A percentile compares a stretch with the other conserved stretches of the same genome.
Evolutionary conservation across 805 yeast species (phyloP).

Genomic region (Kodamaea laetipori): DNA sequence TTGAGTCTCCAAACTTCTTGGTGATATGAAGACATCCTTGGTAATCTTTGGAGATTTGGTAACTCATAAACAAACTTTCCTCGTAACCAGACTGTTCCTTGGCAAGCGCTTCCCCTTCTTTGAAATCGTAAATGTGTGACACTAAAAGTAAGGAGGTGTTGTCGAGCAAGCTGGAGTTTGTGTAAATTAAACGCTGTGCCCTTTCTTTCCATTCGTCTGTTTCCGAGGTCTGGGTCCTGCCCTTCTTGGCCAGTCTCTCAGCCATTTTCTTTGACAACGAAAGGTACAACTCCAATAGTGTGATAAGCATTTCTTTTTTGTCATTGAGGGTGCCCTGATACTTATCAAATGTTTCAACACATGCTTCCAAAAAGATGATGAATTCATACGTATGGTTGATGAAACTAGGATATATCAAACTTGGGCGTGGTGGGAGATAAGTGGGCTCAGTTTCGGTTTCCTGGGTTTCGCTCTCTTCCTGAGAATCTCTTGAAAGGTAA

Average conservation of each 20-base stretch:
- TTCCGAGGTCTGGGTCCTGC: conserved; percentile 17
- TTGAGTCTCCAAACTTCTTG: conserved; percentile 58
- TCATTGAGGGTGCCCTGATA: conserved; percentile 74
- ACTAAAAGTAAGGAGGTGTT: conserved; percentile 55
- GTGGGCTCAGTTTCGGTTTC: conserved; percentile 49
- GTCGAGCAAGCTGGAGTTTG: conserved; percentile 54
- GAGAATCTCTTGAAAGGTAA: conserved; percentile 27
- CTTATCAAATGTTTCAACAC: conserved; percentile 72
- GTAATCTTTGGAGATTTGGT: conserved; percentile 60
- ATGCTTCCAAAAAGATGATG: conserved; percentile 90
- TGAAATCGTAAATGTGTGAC: conserved; percentile 58
- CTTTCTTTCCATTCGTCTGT: conserved; percentile 61
- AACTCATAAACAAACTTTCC: conserved; percentile 66
- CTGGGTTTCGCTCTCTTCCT: conserved; percentile 16
- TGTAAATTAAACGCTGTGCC: conserved; percentile 55
- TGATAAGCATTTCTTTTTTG: conserved; percentile 69
- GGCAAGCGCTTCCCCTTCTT: conserved; percentile 48
- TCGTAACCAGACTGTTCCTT: conserved; percentile 48
- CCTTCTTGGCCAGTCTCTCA: conserved; percentile 6
- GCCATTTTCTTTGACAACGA: conserved; percentile 47
- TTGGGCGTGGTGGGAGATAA: conserved; percentile 89
- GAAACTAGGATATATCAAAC: conserved; percentile 83
- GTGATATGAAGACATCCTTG: conserved; percentile 58
- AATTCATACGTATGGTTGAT: conserved; percentile 85
- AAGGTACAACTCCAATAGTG: conserved; percentile 81